phyloP scores from a whole-genome alignment of 805 yeast genomes.

The Zygoascus biomembranicola region DNA sequence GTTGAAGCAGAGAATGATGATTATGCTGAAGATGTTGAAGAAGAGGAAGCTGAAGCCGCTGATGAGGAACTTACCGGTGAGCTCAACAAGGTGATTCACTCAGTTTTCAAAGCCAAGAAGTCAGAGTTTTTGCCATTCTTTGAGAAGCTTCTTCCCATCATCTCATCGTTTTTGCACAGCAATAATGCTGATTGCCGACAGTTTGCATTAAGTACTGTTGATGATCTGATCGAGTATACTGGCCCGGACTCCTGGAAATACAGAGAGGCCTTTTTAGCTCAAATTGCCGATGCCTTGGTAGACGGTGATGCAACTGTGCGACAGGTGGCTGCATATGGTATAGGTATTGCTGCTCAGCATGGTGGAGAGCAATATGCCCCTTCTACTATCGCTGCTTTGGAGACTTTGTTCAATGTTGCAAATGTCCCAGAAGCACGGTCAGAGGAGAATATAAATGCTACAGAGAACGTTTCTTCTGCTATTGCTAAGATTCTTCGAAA shows the following conservation, averaged over 20 bases:
- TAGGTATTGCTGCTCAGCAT: slow-evolving; percentile 79
- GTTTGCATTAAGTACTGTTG: slow-evolving; percentile 71
- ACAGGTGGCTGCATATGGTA: slow-evolving; percentile 77
- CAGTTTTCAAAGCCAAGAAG: slow-evolving; percentile 58
- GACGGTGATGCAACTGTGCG: slow-evolving; percentile 49
- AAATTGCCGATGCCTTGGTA: slow-evolving; percentile 55
- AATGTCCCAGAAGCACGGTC: slow-evolving; percentile 72
- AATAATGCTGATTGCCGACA: slow-evolving; percentile 60
- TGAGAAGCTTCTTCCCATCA: slow-evolving; percentile 48
- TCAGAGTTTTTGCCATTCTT: slow-evolving; percentile 55
- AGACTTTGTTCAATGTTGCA: slow-evolving; percentile 63
- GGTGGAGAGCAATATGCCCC: slow-evolving; percentile 61
- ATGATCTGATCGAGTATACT: slow-evolving; percentile 72
- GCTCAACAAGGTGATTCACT: slow-evolving; percentile 63
- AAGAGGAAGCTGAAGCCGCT: slow-evolving; percentile 72
- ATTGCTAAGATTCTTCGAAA: slow-evolving; percentile 75
- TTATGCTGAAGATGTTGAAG: slow-evolving; percentile 77
- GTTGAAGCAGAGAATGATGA: slow-evolving; percentile 52
- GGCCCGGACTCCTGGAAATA: slow-evolving; percentile 61
- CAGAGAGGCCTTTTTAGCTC: slow-evolving; percentile 55
- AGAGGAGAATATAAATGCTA: slow-evolving; percentile 79
- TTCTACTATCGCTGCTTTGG: slow-evolving; percentile 61
- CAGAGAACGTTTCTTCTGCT: slow-evolving; percentile 77
- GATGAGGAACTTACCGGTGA: slow-evolving; percentile 90
- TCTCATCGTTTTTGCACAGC: slow-evolving; percentile 54